phyloP scores from a whole-genome alignment of 805 yeast genomes.

The Metschnikowia corniflorae region DNA sequence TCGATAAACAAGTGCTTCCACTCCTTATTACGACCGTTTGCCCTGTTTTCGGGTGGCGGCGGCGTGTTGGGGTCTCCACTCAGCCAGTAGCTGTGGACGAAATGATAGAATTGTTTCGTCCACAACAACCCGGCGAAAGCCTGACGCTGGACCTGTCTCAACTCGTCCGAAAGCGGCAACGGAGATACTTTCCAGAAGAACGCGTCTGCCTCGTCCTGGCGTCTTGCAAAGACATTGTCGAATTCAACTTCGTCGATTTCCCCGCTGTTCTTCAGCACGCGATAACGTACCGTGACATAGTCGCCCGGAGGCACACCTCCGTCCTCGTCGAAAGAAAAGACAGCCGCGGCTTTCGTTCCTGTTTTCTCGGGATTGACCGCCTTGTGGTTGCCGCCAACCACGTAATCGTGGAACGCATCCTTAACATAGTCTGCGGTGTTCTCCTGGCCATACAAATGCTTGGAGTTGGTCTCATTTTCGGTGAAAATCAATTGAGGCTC shows the following conservation, averaged over 20 bases:
- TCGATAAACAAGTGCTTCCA: slow-evolving; percentile 89
- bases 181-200: slow-evolving; percentile 89
- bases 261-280: slow-evolving; percentile 44
- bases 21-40: slow-evolving; percentile 80
- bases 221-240: slow-evolving; percentile 62
- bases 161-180: slow-evolving; percentile 72
- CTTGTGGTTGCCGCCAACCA: slow-evolving; percentile 55
- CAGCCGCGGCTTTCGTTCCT: slow-evolving; percentile 86
- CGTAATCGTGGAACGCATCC: slow-evolving; percentile 87
- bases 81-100: slow-evolving; percentile 82
- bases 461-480: slow-evolving; percentile 81
- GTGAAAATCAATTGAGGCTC: slow-evolving; percentile 79
- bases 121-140: slow-evolving; percentile 92
- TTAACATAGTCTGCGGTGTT: slow-evolving; percentile 64
- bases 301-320: slow-evolving; percentile 85
- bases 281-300: slow-evolving; percentile 80
- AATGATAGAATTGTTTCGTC: slow-evolving; percentile 89
- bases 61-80: slow-evolving; percentile 76
- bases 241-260: slow-evolving; percentile 70
- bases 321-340: slow-evolving; percentile 71
- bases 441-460: slow-evolving; percentile 60
- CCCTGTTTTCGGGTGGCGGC: slow-evolving; percentile 75
- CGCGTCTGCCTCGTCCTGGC: slow-evolving; percentile 87
- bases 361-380: slow-evolving; percentile 64
- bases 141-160: slow-evolving; percentile 83